Evolutionary conservation across 495 filamentous ascomycete species (phyloP), one percentile per base, ranked within the genome.

Genomic region (Stereocaulon alpinum): DNA sequence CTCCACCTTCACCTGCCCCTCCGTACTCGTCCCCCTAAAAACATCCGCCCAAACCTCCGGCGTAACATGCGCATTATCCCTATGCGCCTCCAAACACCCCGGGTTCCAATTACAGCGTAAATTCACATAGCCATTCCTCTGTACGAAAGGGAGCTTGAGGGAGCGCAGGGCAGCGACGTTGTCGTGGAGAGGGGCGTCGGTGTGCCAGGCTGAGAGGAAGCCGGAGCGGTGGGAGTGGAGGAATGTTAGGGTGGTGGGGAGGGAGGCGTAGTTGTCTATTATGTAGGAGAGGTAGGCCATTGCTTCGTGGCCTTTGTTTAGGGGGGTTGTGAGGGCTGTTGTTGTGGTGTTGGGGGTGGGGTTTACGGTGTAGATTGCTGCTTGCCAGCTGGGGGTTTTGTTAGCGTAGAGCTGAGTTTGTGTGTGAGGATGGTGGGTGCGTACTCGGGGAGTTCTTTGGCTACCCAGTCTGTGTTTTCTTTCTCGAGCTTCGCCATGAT

Each of bases 341-440:
- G 57, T 56, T 41, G 45, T 7, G 72, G 65, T 7, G 81, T 68
- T 43, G 76, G 76, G 54, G 74, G 76, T 57, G 80, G 78, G 66
- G 49, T 88, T 81, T 51, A 80, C 82, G 29, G 76, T 74, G 67
- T 88, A 89, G 43, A 86, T 69, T 55, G 74, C 74, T 40, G 67
- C 65, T 43, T 72, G 70, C 75, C 75, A 78, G 61, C 76, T 78
- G 52, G 32, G 2, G 5, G 18, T 18, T 5, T 52, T 57, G 45
- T 55, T 29, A 55, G 52, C 4, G 29, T 53, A 63, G 59, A 24
- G 24, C 24, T 24, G 24, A 3, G 24, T 24, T 24, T 24, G 24
- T 24, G 24, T 24, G 24, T 24, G 24, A 24, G 24, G 24, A 6
- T 22, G 15, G 17, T 17, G 29, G 32, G 7, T 0, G 69, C 67